Evolutionary conservation across 1,284 basidiomycete genomes (phyloP).

Genomic region (Coriolopsis trogii): DNA sequence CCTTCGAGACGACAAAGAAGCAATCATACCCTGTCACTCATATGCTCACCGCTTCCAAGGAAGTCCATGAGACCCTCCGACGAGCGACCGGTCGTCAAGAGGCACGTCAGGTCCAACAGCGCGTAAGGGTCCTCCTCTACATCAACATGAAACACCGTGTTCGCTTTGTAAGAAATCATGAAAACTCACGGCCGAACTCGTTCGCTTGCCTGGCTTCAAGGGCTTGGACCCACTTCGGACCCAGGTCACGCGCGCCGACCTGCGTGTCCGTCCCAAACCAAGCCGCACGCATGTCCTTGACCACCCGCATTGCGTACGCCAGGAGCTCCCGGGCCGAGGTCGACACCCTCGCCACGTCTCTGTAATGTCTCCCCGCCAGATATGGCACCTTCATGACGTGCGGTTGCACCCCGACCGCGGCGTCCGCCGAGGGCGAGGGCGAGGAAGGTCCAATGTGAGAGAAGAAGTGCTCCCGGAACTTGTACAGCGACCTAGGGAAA

Average conservation of each 20-base stretch:
- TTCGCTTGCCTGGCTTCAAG: constrained; percentile 64
- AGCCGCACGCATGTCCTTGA: constrained; percentile 67
- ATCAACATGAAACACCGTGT: constrained; percentile 4
- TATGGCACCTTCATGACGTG: constrained; percentile 57
- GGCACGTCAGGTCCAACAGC: constrained; percentile 69
- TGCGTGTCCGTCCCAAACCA: constrained; percentile 73
- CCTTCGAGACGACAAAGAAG: neutral
- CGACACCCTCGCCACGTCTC: constrained; percentile 71
- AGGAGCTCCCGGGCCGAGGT: constrained; percentile 70
- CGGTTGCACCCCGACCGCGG: constrained; percentile 43
- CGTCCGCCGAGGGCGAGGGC: constrained; percentile 5
- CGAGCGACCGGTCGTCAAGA: constrained; percentile 69
- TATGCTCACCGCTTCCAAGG: constrained; percentile 74
- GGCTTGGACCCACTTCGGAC: constrained; percentile 70
- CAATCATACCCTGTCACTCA: constrained; percentile 71
- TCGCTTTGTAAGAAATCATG: neutral
- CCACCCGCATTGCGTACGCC: constrained; percentile 68
- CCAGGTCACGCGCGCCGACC: constrained; percentile 68
- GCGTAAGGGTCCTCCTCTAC: constrained; percentile 61
- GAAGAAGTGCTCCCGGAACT: constrained; percentile 46
- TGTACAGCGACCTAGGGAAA: constrained; percentile 50
- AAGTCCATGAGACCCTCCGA: constrained; percentile 73
- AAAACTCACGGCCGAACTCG: constrained; percentile 62
- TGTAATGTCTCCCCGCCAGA: constrained; percentile 53
- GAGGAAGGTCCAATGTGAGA: constrained; percentile 42